phyloP scores from a whole-genome alignment of 1,139 yeast genomes.

The Debaryomyces udenii region DNA sequence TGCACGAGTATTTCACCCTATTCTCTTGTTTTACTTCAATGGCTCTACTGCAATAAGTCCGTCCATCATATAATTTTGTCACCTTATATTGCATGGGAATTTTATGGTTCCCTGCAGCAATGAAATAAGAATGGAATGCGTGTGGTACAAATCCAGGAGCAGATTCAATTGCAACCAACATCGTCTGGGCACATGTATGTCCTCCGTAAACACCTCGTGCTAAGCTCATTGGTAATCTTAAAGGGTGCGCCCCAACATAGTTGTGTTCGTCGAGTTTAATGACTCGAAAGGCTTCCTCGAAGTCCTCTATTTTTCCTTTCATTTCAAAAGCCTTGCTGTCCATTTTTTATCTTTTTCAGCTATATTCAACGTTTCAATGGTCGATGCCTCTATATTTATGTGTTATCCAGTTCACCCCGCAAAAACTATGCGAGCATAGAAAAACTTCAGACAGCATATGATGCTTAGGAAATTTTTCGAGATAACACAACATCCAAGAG shows the following conservation, averaged over 20 bases:
- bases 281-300: slow-evolving; percentile 47
- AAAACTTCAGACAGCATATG: too few species aligned
- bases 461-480: too few species aligned
- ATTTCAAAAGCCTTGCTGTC: too few species aligned
- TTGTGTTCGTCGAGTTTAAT: slow-evolving; percentile 30
- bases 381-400: too few species aligned
- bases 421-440: too few species aligned
- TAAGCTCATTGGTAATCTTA: slow-evolving; percentile 43
- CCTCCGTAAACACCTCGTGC: slow-evolving; percentile 85
- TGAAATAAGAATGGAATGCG: slow-evolving; percentile 45
- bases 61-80: slow-evolving; percentile 46
- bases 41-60: slow-evolving; percentile 26
- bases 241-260: slow-evolving; percentile 42
- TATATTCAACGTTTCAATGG: too few species aligned
- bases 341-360: too few species aligned
- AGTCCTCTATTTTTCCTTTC: slow-evolving; percentile 17
- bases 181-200: slow-evolving; percentile 70
- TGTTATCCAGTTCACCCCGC: too few species aligned
- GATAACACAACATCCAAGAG: too few species aligned
- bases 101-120: slow-evolving; percentile 50
- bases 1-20: slow-evolving; percentile 30
- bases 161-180: slow-evolving; percentile 61
- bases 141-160: slow-evolving; percentile 38
- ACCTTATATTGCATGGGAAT: slow-evolving; percentile 62
- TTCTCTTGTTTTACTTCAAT: slow-evolving; percentile 37